Base-by-base conservation (phyloP, 2,329 filamentous ascomycete species). In the Camillea tinctor region DNA sequence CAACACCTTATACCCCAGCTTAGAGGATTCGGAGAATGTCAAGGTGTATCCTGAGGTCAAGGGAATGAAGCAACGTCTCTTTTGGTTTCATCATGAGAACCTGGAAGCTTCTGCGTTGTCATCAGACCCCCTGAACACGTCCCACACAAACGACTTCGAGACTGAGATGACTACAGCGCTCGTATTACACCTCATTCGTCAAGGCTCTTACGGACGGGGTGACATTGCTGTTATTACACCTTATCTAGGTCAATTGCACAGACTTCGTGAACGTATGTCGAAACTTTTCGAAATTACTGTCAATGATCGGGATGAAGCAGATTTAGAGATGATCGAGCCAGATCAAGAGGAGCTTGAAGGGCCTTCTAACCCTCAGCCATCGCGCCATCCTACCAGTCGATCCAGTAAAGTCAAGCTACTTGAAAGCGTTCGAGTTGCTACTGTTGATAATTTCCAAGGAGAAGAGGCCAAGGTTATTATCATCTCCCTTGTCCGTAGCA, bases 371-470 rank as follows among this genome's bases (percentile, higher is more conserved):
- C 48, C 36, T 5, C 36, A 44, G 36, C 15, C 59, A 17, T 20
- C 51, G 3, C 63, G 64, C 53, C 23, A 52, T 2, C 30, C 50
- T 24, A 51, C 36, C 13, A 20, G 44, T 2, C 54, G 19, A 15
- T 24, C 56, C 11, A 56, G 64, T 40, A 83, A 80, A 68, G 76
- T 74, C 2, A 77, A 74, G 0, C 74, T 87, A 0, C 67, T 81
- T 0, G 75, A 82, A 23, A 76, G 75, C 0, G 71, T 89, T 3
- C 75, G 84, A 4, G 72, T 88, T 0, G 86, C 88, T 0, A 92
- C 88, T 0, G 82, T 92, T 0, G 88, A 91, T 70, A 92, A 92
- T 64, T 93, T 91, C 59, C 88, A 93, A 67, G 90, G 90, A 0
- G 89, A 93, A 68, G 89, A 93, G 67, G 87, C 85, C 2, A 88